Evolutionary conservation across 805 yeast species (phyloP).

Genomic region (Saccharomycopsis javanensis): DNA sequence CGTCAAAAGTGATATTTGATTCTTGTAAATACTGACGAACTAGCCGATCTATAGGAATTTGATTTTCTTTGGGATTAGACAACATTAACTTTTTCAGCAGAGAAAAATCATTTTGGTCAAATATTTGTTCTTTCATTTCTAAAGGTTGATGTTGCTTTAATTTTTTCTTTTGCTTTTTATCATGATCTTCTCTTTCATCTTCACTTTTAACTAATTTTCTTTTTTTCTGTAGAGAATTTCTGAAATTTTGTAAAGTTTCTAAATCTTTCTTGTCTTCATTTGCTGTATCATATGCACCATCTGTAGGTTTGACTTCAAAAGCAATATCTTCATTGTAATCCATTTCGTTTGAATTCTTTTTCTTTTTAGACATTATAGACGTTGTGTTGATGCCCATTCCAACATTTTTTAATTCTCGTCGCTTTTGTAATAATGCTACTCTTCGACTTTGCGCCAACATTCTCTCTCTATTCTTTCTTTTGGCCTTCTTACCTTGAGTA

Average conservation of each 20-base stretch:
- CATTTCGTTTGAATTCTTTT: constrained; percentile 51
- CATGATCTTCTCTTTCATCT: constrained; percentile 30
- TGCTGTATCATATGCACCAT: constrained; percentile 58
- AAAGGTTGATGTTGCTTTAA: constrained; percentile 21
- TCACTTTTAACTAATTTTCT: constrained; percentile 49
- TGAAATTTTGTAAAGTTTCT: constrained; percentile 33
- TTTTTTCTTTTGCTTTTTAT: constrained; percentile 34
- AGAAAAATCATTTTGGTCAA: constrained; percentile 25
- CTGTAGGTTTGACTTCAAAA: constrained; percentile 58
- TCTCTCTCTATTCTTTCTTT: constrained; percentile 78
- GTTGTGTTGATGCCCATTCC: constrained; percentile 40
- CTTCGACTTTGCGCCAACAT: constrained; percentile 70
- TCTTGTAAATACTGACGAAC: not conserved
- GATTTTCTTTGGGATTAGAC: constrained; percentile 19
- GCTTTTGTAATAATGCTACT: constrained; percentile 64
- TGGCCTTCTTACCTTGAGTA: constrained; percentile 91
- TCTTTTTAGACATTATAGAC: constrained; percentile 29
- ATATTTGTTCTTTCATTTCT: constrained; percentile 17
- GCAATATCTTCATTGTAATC: constrained; percentile 82
- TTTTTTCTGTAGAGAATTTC: constrained; percentile 30
- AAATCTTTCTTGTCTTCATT: constrained; percentile 44
- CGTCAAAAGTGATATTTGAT: constrained; percentile 19
- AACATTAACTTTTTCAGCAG: constrained; percentile 22
- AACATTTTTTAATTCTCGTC: constrained; percentile 74
- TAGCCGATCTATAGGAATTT: not conserved